Percentiles rank a stretch among this genome's conserved stretches.
These are phyloP conservation scores for Exophiala oligosperma DNA, from an alignment of 2,329 filamentous ascomycete species.

Conservation along the genomic window DNA sequence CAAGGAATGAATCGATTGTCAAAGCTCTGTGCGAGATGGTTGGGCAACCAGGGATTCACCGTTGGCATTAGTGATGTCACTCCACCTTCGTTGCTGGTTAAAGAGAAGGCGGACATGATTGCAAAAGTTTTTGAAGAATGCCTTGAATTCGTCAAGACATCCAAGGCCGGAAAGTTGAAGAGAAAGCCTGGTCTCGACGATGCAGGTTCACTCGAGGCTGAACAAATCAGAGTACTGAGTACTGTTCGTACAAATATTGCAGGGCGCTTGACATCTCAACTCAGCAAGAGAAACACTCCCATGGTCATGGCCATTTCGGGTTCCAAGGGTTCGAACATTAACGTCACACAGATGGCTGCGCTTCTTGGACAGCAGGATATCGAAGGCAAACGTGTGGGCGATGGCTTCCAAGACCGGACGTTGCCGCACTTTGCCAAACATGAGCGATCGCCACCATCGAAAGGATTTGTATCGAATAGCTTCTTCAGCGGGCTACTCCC, in stretches of 20 bases:
- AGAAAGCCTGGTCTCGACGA: constrained; percentile 88
- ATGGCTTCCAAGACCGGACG: constrained; percentile 95
- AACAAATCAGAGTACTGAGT: constrained; percentile 92
- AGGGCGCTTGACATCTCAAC: constrained; percentile 82
- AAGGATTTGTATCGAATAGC: constrained; percentile 95
- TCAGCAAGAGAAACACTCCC: constrained; percentile 89
- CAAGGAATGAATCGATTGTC: constrained; percentile 91
- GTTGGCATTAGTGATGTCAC: constrained; percentile 96
- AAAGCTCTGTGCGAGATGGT: constrained; percentile 82
- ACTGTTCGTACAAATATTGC: constrained; percentile 90
- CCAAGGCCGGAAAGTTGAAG: constrained; percentile 71
- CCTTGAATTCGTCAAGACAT: constrained; percentile 62
- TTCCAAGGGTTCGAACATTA: constrained; percentile 95
- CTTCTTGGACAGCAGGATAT: constrained; percentile 98
- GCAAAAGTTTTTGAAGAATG: constrained; percentile 73
- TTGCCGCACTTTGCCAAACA: constrained; percentile 95
- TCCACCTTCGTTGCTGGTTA: constrained; percentile 69
- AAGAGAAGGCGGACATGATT: constrained; percentile 74
- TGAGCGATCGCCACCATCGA: constrained; percentile 85
- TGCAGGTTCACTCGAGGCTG: constrained; percentile 57
- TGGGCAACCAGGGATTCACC: constrained; percentile 91
- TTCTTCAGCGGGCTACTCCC: constrained; percentile 92
- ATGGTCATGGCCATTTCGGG: constrained; percentile 97
- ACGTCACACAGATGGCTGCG: constrained; percentile 98
- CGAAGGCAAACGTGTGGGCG: constrained; percentile 83